phyloP scores from a whole-genome alignment of 139 green algal genomes.

The Zygnema cylindricum region DNA sequence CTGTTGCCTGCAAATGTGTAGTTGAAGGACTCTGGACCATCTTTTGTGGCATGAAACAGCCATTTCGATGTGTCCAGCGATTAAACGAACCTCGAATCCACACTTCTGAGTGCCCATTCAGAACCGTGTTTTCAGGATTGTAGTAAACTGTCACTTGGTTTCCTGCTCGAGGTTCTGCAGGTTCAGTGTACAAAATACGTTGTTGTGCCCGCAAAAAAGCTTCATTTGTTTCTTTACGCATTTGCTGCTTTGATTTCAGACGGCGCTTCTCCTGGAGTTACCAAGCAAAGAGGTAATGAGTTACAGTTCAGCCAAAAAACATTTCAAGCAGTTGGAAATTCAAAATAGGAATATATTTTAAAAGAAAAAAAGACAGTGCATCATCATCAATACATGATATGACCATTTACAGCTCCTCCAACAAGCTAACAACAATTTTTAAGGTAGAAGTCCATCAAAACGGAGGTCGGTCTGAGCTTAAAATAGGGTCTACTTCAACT shows the following conservation, averaged over 20 bases:
- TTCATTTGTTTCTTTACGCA: slow-evolving; percentile 12
- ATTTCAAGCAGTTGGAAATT: no score
- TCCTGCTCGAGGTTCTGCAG: slow-evolving; percentile 12
- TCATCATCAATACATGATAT: no score
- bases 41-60: slow-evolving; percentile 44
- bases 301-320: no score
- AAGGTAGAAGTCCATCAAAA: no score
- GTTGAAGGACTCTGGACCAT: slow-evolving; percentile 25
- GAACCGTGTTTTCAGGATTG: slow-evolving; percentile 87
- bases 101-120: slow-evolving; percentile 80
- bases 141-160: slow-evolving; percentile 85
- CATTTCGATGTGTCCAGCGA: slow-evolving; percentile 68
- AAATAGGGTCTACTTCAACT: no score
- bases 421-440: no score
- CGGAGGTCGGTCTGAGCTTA: no score
- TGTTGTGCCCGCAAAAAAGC: slow-evolving; percentile 47
- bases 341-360: no score
- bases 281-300: no score
- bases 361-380: no score
- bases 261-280: neutral
- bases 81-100: slow-evolving; percentile 86
- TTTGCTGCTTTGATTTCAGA: slow-evolving; percentile 55
- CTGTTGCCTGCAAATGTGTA: slow-evolving; percentile 41
- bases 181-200: slow-evolving; percentile 57
- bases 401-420: no score